Base-by-base conservation (phyloP, 129 eudicot species). In the Dittrichia graveolens region DNA sequence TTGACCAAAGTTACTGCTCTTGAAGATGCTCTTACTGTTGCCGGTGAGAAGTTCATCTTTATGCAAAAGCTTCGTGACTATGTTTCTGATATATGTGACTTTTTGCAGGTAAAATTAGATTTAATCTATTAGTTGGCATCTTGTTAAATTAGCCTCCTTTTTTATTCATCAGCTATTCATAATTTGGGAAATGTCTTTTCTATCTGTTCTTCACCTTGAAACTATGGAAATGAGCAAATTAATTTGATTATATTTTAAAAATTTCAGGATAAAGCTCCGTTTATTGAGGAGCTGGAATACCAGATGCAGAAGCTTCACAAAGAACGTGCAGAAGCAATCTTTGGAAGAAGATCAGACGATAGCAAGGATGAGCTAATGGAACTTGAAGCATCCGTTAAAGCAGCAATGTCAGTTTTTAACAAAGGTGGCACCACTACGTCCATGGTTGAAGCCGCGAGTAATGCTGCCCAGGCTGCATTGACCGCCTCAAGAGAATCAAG, bases 1-100 rank as follows among this genome's bases (percentile, higher is more conserved):
- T 78, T 93, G 76, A 56, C 76, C 61, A 90, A 84, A 68, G 85
- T 90, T 69, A 82, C 84, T 12, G 79, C 56, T 40, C 86, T 87
- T 65, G 98, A 93, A 76, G 77, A 66, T 45, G 86, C 96, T 53
- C 73, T 83, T 71, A 71, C 96, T 59, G 95, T 81, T 16, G 87
- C 96, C 49, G 95, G 91, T 82, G 92, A 90, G 93, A 93, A 85
- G 86, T 93, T 82, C 91, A 82, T 90, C 83, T 93, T 90, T 79
- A 85, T 93, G 98, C 98, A 93, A 85, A 83, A 85, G 95, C 92
- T 89, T 84, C 95, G 92, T 42, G 96, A 93, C 77, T 93, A 85
- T 81, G 87, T 93, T 79, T 84, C 98, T 75, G 96, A 79, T 80
- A 80, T 93, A 67, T 87, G 98, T 69, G 98, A 84, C 79, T 90